Percentiles rank a stretch among this genome's conserved stretches.
phyloP scores from a whole-genome alignment of 2,329 filamentous ascomycete genomes.

The Orbilia javanica region DNA sequence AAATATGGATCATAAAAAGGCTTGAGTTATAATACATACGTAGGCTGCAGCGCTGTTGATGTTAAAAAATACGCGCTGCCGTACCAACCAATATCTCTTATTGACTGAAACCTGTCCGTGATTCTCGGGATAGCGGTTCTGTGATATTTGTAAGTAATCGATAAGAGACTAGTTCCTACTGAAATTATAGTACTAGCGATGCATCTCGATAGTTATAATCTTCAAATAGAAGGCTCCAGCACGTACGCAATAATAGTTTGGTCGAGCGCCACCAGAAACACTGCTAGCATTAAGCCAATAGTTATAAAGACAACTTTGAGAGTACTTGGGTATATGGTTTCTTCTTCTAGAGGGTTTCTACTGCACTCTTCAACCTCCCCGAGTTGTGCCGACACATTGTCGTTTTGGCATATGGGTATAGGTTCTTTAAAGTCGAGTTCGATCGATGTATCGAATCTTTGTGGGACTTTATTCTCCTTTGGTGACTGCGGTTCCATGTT shows the following conservation, averaged over 20 bases:
- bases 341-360: conserved; percentile 37
- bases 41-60: conserved; percentile 46
- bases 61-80: conserved; percentile 62
- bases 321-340: conserved; percentile 43
- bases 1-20: too few species aligned
- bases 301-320: conserved; percentile 34
- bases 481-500: too few species aligned
- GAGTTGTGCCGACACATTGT: too few species aligned
- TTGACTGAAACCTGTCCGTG: conserved; percentile 65
- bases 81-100: conserved; percentile 63
- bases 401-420: too few species aligned
- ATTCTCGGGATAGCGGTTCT: conserved; percentile 66
- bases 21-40: too few species aligned
- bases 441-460: too few species aligned
- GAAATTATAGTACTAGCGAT: too few species aligned
- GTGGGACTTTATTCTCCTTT: too few species aligned
- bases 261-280: conserved; percentile 52
- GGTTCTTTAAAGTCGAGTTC: too few species aligned
- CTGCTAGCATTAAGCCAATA: conserved; percentile 49
- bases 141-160: conserved; percentile 20
- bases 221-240: neutral
- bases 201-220: neutral
- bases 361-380: too few species aligned
- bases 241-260: conserved; percentile 57
- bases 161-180: conserved; percentile 49